These are phyloP conservation scores for Lactifluus rugatus DNA, from an alignment of 768 basidiomycete species.

Conservation along the genomic window DNA sequence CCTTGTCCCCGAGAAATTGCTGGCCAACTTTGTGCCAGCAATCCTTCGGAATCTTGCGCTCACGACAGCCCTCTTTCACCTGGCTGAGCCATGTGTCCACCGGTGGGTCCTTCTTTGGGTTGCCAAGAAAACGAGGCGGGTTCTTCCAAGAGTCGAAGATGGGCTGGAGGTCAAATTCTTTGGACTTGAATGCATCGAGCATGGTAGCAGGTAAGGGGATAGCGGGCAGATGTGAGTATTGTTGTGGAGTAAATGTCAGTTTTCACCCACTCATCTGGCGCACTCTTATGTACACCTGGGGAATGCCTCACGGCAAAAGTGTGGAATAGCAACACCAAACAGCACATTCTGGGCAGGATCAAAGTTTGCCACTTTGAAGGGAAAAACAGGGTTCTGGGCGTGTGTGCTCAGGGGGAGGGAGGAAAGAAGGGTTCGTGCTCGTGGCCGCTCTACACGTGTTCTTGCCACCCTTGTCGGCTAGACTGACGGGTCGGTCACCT, in stretches of 20 bases:
- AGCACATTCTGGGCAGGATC: neutral
- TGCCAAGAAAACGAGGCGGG: constrained; percentile 57
- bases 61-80: constrained; percentile 61
- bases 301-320: constrained; percentile 12
- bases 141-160: constrained; percentile 55
- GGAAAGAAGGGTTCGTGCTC: neutral
- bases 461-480: constrained; percentile 2
- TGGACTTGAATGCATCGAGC: constrained; percentile 72
- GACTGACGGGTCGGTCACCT: neutral
- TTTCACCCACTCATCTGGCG: neutral
- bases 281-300: constrained; percentile 5
- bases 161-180: constrained; percentile 65
- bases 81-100: constrained; percentile 67
- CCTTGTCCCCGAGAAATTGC: constrained; percentile 62
- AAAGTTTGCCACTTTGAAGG: neutral
- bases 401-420: constrained; percentile 8
- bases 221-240: neutral
- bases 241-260: constrained; percentile 1
- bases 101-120: constrained; percentile 55
- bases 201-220: constrained; percentile 22
- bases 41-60: constrained; percentile 65
- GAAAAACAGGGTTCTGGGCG: constrained; percentile 8
- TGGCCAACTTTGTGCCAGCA: constrained; percentile 79
- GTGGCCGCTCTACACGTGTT: constrained; percentile 1
- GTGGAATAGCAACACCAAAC: constrained; percentile 1